A percentile compares a stretch with the other conserved stretches of the same genome.
These are phyloP conservation scores for Aleurites moluccanus DNA, from an alignment of 441 rosid genomes.

Conservation along the genomic window DNA sequence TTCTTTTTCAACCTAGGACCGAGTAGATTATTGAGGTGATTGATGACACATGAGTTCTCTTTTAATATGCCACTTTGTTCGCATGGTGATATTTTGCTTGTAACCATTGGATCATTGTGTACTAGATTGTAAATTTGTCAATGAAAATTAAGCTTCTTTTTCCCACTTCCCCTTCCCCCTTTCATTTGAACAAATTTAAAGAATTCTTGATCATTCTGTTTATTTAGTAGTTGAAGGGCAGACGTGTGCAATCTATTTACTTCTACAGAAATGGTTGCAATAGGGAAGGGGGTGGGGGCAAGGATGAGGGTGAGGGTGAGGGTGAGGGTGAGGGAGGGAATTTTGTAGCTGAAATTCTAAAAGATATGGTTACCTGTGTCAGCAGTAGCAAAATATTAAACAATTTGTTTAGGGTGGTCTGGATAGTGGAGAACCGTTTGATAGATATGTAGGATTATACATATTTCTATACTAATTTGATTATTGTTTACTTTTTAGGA, in stretches of 20 bases:
- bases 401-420: slow-evolving; percentile 2
- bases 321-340: no score
- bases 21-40: not conserved
- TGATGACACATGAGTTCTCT: not conserved
- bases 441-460: not conserved
- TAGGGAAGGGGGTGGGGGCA: no score
- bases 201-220: not conserved
- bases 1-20: not conserved
- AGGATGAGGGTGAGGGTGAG: no score
- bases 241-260: not conserved
- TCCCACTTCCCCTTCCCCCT: not conserved
- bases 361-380: not conserved
- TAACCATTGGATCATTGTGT: not conserved
- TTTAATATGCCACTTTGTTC: not conserved
- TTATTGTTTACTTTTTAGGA: slow-evolving; percentile 48
- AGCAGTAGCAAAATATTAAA: not conserved
- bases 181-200: not conserved
- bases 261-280: no score
- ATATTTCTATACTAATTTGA: slow-evolving; percentile 15
- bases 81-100: not conserved
- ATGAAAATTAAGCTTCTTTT: not conserved
- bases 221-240: not conserved
- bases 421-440: not conserved
- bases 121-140: slow-evolving; percentile 3
- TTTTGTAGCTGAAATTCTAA: no score